Base-by-base conservation (phyloP, 176 grass and related monocot species). In the Rhipidocladum racemiflorum region DNA sequence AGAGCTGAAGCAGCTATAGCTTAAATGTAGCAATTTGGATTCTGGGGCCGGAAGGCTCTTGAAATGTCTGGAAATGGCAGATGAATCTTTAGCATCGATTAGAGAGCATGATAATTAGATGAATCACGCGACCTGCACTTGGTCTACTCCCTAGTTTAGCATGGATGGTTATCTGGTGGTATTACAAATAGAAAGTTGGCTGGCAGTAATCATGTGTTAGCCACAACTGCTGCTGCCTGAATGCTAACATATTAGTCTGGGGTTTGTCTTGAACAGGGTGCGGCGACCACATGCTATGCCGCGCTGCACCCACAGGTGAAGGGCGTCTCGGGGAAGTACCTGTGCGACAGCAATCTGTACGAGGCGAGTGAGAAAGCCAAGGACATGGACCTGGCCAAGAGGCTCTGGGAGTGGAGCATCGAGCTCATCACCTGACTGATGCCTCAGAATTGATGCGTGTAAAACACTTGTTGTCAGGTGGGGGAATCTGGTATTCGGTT, bases 231-330 rank as follows among this genome's bases (percentile, higher is more conserved):
- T 20, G 18, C 49, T 53, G 55, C 55, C 55, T 60, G 8, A 61
- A 46, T 61, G 32, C 39, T 78, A 44, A 69, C 30, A 9, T n/a
- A 17, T 10, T 24, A 14, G 9, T 49, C 17, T 40, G 30, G 9
- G 32, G 79, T 64, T 56, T 85, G 65, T 82, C 1, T 43, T 53
- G 34, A 72, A 81, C 55, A 98, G 92, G 92, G 95, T n/a, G 95
- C 95, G 28, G 92, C 92, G 28, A 98, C 90, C 7, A 88, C 84
- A 62, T 98, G 95, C 80, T 97, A 97, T 36, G 86, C 91, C 2
- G 92, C 92, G 1, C 75, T 97, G 81, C 90, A 97, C 87, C 90
- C 86, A 1, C 82, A 84, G 72, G 88, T 86, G 9, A 91, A 85
- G 71, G 90, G 90, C 1, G 88, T 93, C 46, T 87, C 83, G 0